Conservation (phyloP, 192 early-diverging fungal species). For the Linnemannia zychae region DNA sequence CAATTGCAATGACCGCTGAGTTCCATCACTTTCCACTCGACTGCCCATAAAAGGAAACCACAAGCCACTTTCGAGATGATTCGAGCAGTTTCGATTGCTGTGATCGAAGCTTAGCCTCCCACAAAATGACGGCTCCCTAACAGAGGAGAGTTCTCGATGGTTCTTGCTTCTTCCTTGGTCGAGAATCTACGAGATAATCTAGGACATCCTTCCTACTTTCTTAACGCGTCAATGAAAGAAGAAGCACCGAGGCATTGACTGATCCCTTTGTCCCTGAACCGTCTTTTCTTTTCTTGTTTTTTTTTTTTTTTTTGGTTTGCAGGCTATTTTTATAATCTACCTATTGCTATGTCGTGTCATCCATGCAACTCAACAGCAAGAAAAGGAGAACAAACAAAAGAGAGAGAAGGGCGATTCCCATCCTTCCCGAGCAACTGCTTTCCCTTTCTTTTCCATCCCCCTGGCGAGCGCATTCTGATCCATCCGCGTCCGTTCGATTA, state of each 20-base stretch:
- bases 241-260: too few relatives aligned
- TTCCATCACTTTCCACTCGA: neutral
- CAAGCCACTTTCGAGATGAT: neutral
- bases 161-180: neutral
- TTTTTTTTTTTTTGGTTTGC: neutral
- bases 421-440: conserved; percentile 1
- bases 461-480: too few relatives aligned
- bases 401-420: neutral
- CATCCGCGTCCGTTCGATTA: too few relatives aligned
- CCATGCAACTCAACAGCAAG: neutral
- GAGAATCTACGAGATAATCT: neutral
- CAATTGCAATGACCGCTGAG: neutral
- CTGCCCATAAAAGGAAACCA: neutral
- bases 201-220: neutral
- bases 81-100: neutral
- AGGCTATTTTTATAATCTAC: conserved; percentile 7
- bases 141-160: neutral
- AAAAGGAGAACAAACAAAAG: neutral
- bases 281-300: neutral
- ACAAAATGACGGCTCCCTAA: too few relatives aligned
- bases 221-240: too few relatives aligned
- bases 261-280: too few relatives aligned
- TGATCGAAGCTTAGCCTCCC: neutral
- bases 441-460: too few relatives aligned
- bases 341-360: too few relatives aligned